These are phyloP conservation scores for Nicotiana tabacum DNA, from an alignment of 257 asterid species.

Conservation along the genomic window DNA sequence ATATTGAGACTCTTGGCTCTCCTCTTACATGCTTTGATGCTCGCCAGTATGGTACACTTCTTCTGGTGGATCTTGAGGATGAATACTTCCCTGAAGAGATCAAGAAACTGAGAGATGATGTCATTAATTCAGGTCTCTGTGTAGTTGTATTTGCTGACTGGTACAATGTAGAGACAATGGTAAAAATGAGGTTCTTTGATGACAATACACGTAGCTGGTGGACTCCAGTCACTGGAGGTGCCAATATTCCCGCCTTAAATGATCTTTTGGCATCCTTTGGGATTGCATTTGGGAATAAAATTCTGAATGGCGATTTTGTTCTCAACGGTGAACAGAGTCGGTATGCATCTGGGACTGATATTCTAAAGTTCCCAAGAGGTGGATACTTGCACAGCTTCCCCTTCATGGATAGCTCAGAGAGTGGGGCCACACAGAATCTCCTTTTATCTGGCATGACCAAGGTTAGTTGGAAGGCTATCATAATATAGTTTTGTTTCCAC, in stretches of 20 bases:
- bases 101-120: constrained; percentile 71
- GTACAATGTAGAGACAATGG: constrained; percentile 96
- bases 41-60: constrained; percentile 79
- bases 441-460: constrained; percentile 79
- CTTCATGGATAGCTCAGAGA: constrained; percentile 91
- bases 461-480: constrained; percentile 40
- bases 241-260: constrained; percentile 91
- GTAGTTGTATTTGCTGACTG: constrained; percentile 95
- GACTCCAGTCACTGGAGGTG: constrained; percentile 98
- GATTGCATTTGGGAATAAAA: constrained; percentile 93
- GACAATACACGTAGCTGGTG: constrained; percentile 99
- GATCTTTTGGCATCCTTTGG: constrained; percentile 95
- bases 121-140: constrained; percentile 65
- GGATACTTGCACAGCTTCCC: constrained; percentile 97
- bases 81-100: constrained; percentile 87
- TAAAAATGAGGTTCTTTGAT: constrained; percentile 95
- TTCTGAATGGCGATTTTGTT: constrained; percentile 88
- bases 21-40: constrained; percentile 98
- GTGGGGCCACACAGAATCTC: constrained; percentile 89
- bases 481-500: neutral
- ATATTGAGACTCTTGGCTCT: constrained; percentile 93
- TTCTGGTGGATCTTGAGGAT: constrained; percentile 95
- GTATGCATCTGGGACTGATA: constrained; percentile 93
- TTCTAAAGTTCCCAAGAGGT: constrained; percentile 83
- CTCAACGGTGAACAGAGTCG: constrained; percentile 90